These are phyloP conservation scores for Friedmanniomyces endolithicus DNA, from an alignment of 495 filamentous ascomycete species.

Conservation along the genomic window DNA sequence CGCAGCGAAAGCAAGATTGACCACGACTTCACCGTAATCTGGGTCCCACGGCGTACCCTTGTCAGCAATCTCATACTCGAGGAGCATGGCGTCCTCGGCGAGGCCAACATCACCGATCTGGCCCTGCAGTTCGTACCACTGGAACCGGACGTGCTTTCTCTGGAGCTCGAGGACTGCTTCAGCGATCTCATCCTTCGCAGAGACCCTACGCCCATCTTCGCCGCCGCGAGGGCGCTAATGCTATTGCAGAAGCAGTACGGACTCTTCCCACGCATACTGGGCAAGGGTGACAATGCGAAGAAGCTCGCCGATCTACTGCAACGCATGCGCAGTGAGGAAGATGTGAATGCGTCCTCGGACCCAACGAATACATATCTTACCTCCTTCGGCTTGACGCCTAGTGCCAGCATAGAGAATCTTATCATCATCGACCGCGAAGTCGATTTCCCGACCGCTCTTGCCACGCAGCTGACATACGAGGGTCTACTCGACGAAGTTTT, in stretches of 20 bases:
- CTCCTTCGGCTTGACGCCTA: slow-evolving; percentile 62
- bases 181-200: slow-evolving; percentile 81
- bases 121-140: slow-evolving; percentile 82
- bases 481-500: slow-evolving; percentile 92
- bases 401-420: slow-evolving; percentile 70
- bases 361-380: slow-evolving; percentile 27
- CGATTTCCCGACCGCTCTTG: slow-evolving; percentile 77
- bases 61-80: slow-evolving; percentile 87
- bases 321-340: slow-evolving; percentile 88
- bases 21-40: slow-evolving; percentile 91
- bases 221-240: slow-evolving; percentile 90
- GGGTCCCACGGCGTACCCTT: slow-evolving; percentile 80
- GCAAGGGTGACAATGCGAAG: slow-evolving; percentile 90
- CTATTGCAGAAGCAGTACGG: slow-evolving; percentile 81
- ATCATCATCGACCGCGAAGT: slow-evolving; percentile 94
- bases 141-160: slow-evolving; percentile 78
- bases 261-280: slow-evolving; percentile 86
- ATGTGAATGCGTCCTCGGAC: slow-evolving; percentile 31
- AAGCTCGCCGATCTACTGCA: slow-evolving; percentile 77
- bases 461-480: slow-evolving; percentile 95
- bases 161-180: slow-evolving; percentile 82
- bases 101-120: slow-evolving; percentile 76
- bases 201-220: slow-evolving; percentile 78
- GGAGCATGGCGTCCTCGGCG: slow-evolving; percentile 83
- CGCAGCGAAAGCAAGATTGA: slow-evolving; percentile 72